Base-by-base conservation (phyloP, 1,284 basidiomycete species). In the Albatrellus sp. region DNA sequence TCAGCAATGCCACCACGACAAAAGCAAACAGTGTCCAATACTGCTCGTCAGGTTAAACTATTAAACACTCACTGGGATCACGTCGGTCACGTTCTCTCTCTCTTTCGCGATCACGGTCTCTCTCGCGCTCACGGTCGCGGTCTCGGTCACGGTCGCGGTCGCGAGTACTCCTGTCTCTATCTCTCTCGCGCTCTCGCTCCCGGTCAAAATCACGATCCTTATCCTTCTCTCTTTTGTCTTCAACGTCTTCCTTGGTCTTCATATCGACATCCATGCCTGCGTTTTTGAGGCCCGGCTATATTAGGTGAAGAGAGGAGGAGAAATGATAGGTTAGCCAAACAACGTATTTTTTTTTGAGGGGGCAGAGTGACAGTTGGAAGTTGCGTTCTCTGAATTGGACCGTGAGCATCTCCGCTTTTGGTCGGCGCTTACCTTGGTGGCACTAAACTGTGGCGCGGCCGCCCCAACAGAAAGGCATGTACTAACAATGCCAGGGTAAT, bases 211-310 rank as follows among this genome's bases (percentile, higher is more conserved):
- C 64, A 37, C 65, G 56, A 41, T 62, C 63, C 45, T 61, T 57
- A 40, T 62, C 62, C 42, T 58, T 55, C 13, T 60, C 58, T 40
- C 57, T 53, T 58, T 73, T 70, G 42, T 77, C 78, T 28, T 83
- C 80, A 7, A 67, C 61, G 34, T 82, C 78, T 42, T 82, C 80
- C 58, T 83, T 84, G 54, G 61, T 66, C 61, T 81, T 80, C 80
- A 83, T 84, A 51, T 85, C 83, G 50, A 84, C 70, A 59, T 86
- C 83, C 82, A 86, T 86, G 54, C 36, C 55, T 48, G 24, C 24
- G 24, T 24, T 24, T 24, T 24, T 24, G 7, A 24, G 24, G 24
- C 24, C 24, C 3, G 7, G 38, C 20, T 12, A 40, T n/a, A n/a
- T n/a, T n/a, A 29, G 24, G 7, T 5, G 17, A 35, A 35, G 13